A percentile compares a stretch with the other conserved stretches of the same genome.
Evolutionary conservation across 2,329 filamentous ascomycete genomes (phyloP).

Genomic region (Pseudogymnoascus sp.): DNA sequence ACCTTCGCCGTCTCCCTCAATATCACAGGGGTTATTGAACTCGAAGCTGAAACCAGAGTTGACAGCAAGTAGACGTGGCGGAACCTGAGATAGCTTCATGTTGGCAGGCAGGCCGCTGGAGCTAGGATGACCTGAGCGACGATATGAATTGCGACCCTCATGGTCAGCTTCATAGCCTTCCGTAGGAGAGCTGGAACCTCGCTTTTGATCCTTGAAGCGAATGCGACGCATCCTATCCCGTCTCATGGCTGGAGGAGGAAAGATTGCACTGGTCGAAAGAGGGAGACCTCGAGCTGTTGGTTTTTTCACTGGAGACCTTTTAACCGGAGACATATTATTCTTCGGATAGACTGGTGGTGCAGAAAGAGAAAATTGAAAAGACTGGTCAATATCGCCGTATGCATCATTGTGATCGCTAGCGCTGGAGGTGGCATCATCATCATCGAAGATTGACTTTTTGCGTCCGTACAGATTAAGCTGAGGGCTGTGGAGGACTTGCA

Average conservation of each 20-base stretch:
- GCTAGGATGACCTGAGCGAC: not conserved
- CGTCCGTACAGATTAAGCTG: not conserved
- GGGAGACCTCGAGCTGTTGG: not conserved
- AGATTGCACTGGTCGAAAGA: not conserved
- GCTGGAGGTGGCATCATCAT: not conserved
- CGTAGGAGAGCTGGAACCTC: not conserved
- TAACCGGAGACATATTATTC: not conserved
- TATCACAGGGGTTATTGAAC: not conserved
- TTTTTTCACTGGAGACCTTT: not conserved
- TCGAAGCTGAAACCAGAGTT: conserved; percentile 2
- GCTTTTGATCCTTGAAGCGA: not conserved
- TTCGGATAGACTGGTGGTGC: not conserved
- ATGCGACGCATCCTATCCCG: not conserved
- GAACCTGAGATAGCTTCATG: not conserved
- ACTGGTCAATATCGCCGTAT: not conserved
- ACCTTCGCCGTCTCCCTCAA: not conserved
- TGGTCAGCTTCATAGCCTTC: not conserved
- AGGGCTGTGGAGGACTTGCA: conserved; percentile 4
- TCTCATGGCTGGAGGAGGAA: not conserved
- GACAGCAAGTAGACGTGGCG: not conserved
- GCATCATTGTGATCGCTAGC: not conserved
- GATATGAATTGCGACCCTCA: not conserved
- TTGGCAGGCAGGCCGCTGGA: not conserved
- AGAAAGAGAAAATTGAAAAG: not conserved
- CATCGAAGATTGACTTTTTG: not conserved